These are phyloP conservation scores for Penicillium sp. DNA, from an alignment of 2,329 filamentous ascomycete species.

Conservation along the genomic window DNA sequence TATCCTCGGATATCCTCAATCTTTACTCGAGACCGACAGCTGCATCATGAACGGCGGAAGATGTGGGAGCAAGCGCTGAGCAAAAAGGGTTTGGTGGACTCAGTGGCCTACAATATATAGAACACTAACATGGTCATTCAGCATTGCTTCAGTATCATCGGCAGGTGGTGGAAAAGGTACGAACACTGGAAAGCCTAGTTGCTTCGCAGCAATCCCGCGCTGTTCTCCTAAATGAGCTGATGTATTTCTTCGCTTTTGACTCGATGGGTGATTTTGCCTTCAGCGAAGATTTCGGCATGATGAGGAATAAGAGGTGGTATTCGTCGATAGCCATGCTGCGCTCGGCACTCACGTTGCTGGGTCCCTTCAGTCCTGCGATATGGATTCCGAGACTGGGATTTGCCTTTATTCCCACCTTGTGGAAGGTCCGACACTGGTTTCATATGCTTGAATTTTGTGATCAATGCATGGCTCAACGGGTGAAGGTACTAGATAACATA, in stretches of 20 bases:
- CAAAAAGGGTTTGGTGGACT: not conserved
- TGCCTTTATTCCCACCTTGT: conserved; percentile 3
- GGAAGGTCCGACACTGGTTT: conserved; percentile 10
- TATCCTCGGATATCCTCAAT: conserved; percentile 11
- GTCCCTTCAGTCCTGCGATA: conserved; percentile 14
- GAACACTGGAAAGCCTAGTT: not conserved
- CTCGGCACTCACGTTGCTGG: conserved; percentile 14
- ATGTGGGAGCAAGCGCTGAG: conserved; percentile 8
- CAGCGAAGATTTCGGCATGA: conserved; percentile 38
- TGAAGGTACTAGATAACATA: not conserved
- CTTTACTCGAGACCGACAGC: conserved; percentile 6
- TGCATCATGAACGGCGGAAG: conserved; percentile 8
- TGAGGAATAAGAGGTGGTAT: conserved; percentile 20
- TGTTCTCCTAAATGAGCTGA: conserved; percentile 7
- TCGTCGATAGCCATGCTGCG: conserved; percentile 15
- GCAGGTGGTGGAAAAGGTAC: not conserved
- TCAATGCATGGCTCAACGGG: conserved; percentile 35
- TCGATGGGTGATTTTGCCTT: conserved; percentile 47
- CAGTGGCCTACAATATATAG: fast-evolving
- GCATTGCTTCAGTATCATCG: not conserved
- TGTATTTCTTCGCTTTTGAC: conserved; percentile 39
- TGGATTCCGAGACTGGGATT: conserved; percentile 27
- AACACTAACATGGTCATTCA: not conserved
- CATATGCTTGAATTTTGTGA: conserved; percentile 18
- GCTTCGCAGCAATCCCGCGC: not conserved